phyloP scores from a whole-genome alignment of 305 asterid species.

The Stenogyne calaminthoides region DNA sequence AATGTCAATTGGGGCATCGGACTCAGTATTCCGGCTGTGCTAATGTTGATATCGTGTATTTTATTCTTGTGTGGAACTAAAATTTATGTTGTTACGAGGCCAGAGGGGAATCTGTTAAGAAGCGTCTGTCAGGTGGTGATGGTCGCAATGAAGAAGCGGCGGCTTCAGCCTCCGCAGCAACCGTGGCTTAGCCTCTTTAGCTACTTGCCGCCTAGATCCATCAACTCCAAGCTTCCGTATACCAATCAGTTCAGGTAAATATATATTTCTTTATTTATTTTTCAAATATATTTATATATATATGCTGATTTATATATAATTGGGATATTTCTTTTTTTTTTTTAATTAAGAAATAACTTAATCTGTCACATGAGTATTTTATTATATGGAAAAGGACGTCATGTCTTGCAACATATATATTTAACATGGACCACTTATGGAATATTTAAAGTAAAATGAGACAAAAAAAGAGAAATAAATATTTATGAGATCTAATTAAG shows the following conservation, averaged over 20 bases:
- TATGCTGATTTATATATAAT: no score
- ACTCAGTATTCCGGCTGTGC: slow-evolving; percentile 54
- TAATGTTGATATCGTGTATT: slow-evolving; percentile 61
- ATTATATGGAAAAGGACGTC: no score
- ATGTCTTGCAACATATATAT: no score
- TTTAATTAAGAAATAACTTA: no score
- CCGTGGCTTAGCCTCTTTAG: slow-evolving; percentile 52
- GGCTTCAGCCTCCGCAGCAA: slow-evolving; percentile 46
- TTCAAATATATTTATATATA: no score
- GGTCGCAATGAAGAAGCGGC: slow-evolving; percentile 59
- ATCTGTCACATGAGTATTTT: no score
- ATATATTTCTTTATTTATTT: no score
- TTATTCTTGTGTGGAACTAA: slow-evolving; percentile 65
- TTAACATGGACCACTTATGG: no score
- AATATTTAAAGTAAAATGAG: no score
- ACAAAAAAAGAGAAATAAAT: no score
- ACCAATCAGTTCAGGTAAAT: not conserved
- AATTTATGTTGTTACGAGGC: slow-evolving; percentile 67
- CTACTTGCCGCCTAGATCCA: slow-evolving; percentile 47
- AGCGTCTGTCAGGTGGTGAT: slow-evolving; percentile 50
- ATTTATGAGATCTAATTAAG: no score
- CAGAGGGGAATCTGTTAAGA: slow-evolving; percentile 74
- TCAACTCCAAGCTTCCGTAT: slow-evolving; percentile 41
- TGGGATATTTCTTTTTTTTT: no score
- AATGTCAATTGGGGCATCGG: slow-evolving; percentile 75